Evolutionary conservation across 1,139 yeast genomes (phyloP).

Genomic region (Candida anutae): DNA sequence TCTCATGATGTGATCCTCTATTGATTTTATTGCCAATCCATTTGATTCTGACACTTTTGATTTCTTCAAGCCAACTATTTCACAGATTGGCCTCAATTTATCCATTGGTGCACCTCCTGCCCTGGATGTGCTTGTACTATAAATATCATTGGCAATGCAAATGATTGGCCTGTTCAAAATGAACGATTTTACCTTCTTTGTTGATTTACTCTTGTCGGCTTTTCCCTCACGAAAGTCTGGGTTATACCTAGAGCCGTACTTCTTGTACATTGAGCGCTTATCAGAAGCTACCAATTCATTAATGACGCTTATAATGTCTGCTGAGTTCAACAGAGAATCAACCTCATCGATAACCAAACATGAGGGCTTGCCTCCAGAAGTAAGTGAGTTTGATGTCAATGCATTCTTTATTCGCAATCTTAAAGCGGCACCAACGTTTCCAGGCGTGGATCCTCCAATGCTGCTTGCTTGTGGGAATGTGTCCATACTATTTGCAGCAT

Average conservation of each 20-base stretch:
- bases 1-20: slow-evolving; percentile 31
- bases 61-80: slow-evolving; percentile 57
- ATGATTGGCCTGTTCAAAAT: slow-evolving; percentile 75
- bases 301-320: slow-evolving; percentile 67
- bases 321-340: slow-evolving; percentile 75
- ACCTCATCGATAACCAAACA: slow-evolving; percentile 85
- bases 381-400: slow-evolving; percentile 55
- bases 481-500: slow-evolving; percentile 72
- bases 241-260: slow-evolving; percentile 3
- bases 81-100: slow-evolving; percentile 64
- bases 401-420: slow-evolving; percentile 58
- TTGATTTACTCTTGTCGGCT: slow-evolving; percentile 13
- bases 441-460: slow-evolving; percentile 6
- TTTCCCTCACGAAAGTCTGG: slow-evolving; percentile 6
- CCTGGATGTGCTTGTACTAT: slow-evolving; percentile 36
- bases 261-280: slow-evolving; percentile 35
- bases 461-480: slow-evolving; percentile 32
- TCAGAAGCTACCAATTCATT: slow-evolving; percentile 58
- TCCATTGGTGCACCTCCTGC: slow-evolving; percentile 46
- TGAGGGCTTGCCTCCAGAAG: slow-evolving; percentile 53
- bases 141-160: slow-evolving; percentile 85
- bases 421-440: slow-evolving; percentile 20
- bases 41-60: slow-evolving; percentile 41
- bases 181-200: slow-evolving; percentile 24
- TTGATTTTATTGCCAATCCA: slow-evolving; percentile 29